Evolutionary conservation across 2,329 filamentous ascomycete species (phyloP), one percentile per base, ranked within the genome.

Genomic region (Xylaria sp.): DNA sequence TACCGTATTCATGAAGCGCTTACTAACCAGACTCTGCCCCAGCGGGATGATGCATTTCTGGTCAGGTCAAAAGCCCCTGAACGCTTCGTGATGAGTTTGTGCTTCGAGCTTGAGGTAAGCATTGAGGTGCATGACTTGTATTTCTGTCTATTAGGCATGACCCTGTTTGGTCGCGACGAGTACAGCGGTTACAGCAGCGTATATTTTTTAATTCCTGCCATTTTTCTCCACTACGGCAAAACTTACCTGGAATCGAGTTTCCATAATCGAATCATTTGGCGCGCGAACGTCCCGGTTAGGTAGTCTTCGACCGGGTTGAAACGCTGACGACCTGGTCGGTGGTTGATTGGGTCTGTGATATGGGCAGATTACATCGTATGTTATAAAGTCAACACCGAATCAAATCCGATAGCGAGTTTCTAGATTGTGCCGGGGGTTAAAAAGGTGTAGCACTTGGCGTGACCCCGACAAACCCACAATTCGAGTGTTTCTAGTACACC

Each of bases 31-130:
- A 15, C 17, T 46, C 7, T 42, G 20, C 33, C 33, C 64, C 63
- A 72, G 71, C 54, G 72, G 79, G 13, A 79, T 80, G 72, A 82
- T 82, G 80, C 80, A 82, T 59, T 82, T 82, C 56, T 82, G 80
- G 81, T 82, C 80, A 40, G 81, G 78, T 0, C 81, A 82, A 72
- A 82, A 81, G 63, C 80, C 81, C 0, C 56, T 74, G 20, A 68
- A 61, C 44, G 26, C 51, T 46, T 64, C 57, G 13, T 65, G 31
- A 64, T 53, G 48, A 62, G 36, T 31, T 13, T 4, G 42, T 53
- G 51, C 44, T 58, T 36, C 33, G 31, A 40, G 28, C n/a, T 59
- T 59, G 26, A 51, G 17, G 53, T 28, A 58, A n/a, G 40, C 56
- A 57, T 65, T 42, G 46, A n/a, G 59, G 33, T 10, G 62, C 58